Base-by-base conservation (phyloP, 805 yeast species). In the Starmera caribaea region DNA sequence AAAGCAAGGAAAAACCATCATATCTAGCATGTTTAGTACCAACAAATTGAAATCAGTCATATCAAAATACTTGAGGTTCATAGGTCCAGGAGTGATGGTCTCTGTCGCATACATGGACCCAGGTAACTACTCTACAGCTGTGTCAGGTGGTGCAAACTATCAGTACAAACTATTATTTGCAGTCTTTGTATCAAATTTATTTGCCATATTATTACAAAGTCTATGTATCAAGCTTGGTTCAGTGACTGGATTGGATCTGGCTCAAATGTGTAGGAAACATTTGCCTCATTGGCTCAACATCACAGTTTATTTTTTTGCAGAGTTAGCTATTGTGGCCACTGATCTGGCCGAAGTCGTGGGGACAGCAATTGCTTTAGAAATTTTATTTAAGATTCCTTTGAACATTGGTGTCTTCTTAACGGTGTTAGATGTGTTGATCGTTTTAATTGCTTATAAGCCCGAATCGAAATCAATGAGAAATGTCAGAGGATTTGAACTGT, bases 261-360 rank as follows among this genome's bases (percentile, higher is more conserved):
- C 92, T 3, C 82, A 81, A 50, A 81, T 78, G 63, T 84, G 92
- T 59, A 69, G 84, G 30, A 63, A 68, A 43, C 79, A 80, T 48
- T 64, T 84, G 16, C 83, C 87, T 0, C 55, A 56, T 12, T 71
- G 78, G 71, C 59, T 80, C 44, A 80, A 80, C 47, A 41, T 77
- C 10, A 43, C 69, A 7, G 62, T 87, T 5, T 88, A 87, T 55
- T 55, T 74, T 2, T 69, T 83, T 49, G 87, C 96, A 0, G 96
- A 88, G 51, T 50, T 85, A 17, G 95, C 96, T 3, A 88, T 88
- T 45, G 80, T 88, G 30, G 95, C 95, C 9, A 88, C 97, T 0
- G 97, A 88, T 57, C 63, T 88, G 50, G 96, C 96, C 1, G 97
- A 88, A 58, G 96, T 88, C 10, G 90, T 88, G 8, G 97, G 97